A percentile compares a stretch with the other conserved stretches of the same genome.
These are phyloP conservation scores for Oehlia diaphana DNA, from an alignment of 192 early-diverging fungal species.

Conservation along the genomic window DNA sequence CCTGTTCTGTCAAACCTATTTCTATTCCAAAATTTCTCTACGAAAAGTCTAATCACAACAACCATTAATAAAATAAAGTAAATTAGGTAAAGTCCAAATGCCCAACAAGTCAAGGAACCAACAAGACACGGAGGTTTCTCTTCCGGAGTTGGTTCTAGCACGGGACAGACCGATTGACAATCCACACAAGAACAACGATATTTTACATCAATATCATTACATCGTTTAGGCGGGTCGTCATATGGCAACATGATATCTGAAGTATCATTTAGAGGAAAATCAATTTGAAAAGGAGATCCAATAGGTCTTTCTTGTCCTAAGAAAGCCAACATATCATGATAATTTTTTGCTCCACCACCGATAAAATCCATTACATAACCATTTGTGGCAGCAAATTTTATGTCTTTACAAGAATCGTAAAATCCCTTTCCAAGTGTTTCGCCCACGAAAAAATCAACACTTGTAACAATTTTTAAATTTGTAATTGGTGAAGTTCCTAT, in stretches of 20 bases:
- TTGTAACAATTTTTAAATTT: constrained; percentile 41
- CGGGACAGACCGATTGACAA: constrained; percentile 55
- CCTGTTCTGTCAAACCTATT: constrained; percentile 33
- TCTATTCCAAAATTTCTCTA: constrained; percentile 16
- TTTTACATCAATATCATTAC: constrained; percentile 51
- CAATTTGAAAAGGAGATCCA: constrained; percentile 65
- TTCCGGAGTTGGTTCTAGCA: constrained; percentile 48
- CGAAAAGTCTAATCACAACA: constrained; percentile 29
- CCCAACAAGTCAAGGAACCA: constrained; percentile 53
- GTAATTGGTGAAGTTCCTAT: constrained; percentile 31
- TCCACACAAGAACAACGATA: constrained; percentile 65
- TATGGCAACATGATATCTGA: constrained; percentile 33
- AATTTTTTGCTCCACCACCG: constrained; percentile 61
- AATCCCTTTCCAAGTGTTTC: constrained; percentile 55
- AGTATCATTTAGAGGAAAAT: constrained; percentile 52
- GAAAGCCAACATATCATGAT: constrained; percentile 52
- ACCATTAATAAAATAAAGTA: constrained; percentile 39
- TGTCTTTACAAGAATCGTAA: constrained; percentile 64
- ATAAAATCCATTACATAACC: constrained; percentile 68
- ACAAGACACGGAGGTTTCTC: constrained; percentile 45
- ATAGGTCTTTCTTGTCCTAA: constrained; percentile 57
- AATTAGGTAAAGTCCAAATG: constrained; percentile 44
- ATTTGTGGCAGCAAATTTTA: constrained; percentile 67
- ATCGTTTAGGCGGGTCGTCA: constrained; percentile 39
- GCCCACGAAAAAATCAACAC: constrained; percentile 54